Evolutionary conservation across 305 asterid genomes (phyloP), one percentile per base, ranked within the genome.

Genomic region (Lippia alba): DNA sequence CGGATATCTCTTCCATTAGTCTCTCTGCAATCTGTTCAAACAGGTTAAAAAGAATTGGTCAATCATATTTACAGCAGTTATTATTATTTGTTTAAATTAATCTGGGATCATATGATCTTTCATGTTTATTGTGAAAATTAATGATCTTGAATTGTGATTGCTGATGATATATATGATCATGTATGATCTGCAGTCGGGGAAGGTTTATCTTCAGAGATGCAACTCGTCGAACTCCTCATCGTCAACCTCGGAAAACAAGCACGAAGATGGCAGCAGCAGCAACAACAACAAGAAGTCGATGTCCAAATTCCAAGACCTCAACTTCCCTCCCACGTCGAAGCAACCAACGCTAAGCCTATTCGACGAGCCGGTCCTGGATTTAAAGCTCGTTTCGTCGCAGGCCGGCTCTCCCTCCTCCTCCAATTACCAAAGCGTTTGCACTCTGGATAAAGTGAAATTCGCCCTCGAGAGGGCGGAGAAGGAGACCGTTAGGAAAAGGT

Each of bases 381-480:
- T 91, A 5, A 89, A 87, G 84, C 81, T 91, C 24, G 81, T 78
- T 8, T 72, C 90, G 1, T 59, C 77, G 0, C 8, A 82, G 3
- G 49, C 90, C 3, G 46, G 82, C 0, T 63, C 89, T 0, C 75
- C 85, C 16, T 75, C 90, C 0, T 70, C 87, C 0, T 67, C 86
- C 12, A 87, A 79, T 66, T 83, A 83, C 56, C 85, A 74, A 8
- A 91, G 92, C 51, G 92, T 89, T 0, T 91, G 96, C 87, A 91
- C 96, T 30, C 82, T 91, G 2, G 96, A 89, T 75, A 91, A 87
- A 56, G 94, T 91, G n/a, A 87, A 86, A 54, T 91, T 79, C 1
- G 97, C 97, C 1, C 85, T 89, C 0, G 91, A 84, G 64, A 85
- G 94, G 71, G 94, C 85, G 1, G 92, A 87, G 80, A 85, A 76